These are phyloP conservation scores for Cutaneotrichosporon dermatis DNA, from an alignment of 1,284 basidiomycete species.

Conservation along the genomic window DNA sequence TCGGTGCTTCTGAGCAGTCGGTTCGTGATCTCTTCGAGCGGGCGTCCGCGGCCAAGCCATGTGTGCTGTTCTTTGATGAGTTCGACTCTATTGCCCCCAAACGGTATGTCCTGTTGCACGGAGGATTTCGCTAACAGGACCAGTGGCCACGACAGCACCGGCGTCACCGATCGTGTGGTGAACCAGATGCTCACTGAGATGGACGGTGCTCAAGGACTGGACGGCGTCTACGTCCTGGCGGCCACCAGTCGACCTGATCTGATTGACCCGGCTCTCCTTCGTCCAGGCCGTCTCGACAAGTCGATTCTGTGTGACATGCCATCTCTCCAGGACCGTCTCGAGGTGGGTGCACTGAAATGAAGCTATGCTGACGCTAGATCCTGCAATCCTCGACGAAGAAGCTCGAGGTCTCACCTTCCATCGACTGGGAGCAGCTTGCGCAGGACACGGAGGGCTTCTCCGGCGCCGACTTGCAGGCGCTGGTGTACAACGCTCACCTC, in stretches of 20 bases:
- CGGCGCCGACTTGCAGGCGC: conserved; percentile 92
- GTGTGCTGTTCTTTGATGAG: conserved; percentile 97
- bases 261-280: conserved; percentile 90
- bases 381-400: conserved; percentile 72
- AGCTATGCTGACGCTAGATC: no score
- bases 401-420: conserved; percentile 60
- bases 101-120: conserved; percentile 59
- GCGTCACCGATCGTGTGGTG: conserved; percentile 96
- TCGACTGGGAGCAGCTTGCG: conserved; percentile 69
- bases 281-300: conserved; percentile 94
- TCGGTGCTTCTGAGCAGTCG: conserved; percentile 93
- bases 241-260: conserved; percentile 96
- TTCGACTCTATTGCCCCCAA: conserved; percentile 99
- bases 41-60: conserved; percentile 92
- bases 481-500: conserved; percentile 94
- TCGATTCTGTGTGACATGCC: conserved; percentile 93
- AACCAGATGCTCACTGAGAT: conserved; percentile 99
- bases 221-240: conserved; percentile 96
- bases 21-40: conserved; percentile 92
- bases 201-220: conserved; percentile 97
- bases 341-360: no score
- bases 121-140: no score
- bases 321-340: conserved; percentile 60
- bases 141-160: conserved; percentile 94
- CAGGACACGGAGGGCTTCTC: conserved; percentile 76